Evolutionary conservation across 441 rosid species (phyloP), one percentile per base, ranked within the genome.

Genomic region (Capsella rubella): DNA sequence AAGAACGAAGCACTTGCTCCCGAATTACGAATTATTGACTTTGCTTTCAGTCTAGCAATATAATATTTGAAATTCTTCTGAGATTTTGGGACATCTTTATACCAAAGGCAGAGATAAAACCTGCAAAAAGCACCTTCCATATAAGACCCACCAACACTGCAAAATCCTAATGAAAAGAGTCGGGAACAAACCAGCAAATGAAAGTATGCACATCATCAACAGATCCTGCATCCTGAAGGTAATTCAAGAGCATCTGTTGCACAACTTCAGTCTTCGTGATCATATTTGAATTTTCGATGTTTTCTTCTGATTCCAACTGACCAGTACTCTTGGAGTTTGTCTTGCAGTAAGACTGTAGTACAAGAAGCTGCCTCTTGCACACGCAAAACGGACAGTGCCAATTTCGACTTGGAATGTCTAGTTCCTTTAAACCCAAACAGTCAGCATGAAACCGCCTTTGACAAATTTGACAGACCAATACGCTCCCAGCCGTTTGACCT

Each of bases 51-150:
- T 86, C 97, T 84, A 66, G 95, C 87, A 74, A 93, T 84, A 73
- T 84, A 83, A 83, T 87, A 96, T 70, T 79, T 80, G 39, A 87
- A 78, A 75, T 88, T 93, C 74, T 86, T 85, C 78, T 88, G 84
- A 79, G 90, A 87, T 64, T 89, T 88, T 29, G 95, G 90, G 64
- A 89, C 95, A 83, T 93, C 98, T 83, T 96, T 93, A 82, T 80
- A 92, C 99, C 99, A 96, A 56, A 92, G 72, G 86, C 96, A 93
- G 31, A 93, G 80, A 85, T 93, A 93, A 80, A 90, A 88, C 99
- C 99, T 96, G 96, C 84, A 85, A 29, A 70, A 25, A 63, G 65
- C 54, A 67, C 47, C 43, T 71, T 64, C 47, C 43, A 57, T 73
- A 58, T 59, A 77, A 74, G 58, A 80, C 62, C 69, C 76, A 72